These are phyloP conservation scores for Leptographium radiaticola DNA, from an alignment of 2,329 filamentous ascomycete species.

Conservation along the genomic window DNA sequence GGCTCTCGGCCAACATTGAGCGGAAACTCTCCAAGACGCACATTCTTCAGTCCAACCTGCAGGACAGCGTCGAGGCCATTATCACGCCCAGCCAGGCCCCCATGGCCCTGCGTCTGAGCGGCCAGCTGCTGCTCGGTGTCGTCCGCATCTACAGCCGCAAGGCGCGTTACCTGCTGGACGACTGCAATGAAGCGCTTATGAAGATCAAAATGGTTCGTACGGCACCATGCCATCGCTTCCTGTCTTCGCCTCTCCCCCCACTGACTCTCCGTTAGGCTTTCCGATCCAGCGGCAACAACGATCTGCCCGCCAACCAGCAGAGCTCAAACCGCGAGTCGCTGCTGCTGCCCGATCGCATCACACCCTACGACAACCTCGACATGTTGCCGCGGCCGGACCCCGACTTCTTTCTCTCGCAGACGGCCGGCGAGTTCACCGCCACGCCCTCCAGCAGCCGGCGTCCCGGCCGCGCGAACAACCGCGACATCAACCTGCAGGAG, in stretches of 20 bases:
- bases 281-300: conserved; percentile 85
- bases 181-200: conserved; percentile 93
- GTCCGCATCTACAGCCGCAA: conserved; percentile 97
- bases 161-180: conserved; percentile 87
- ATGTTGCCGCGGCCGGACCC: conserved; percentile 78
- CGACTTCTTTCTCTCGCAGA: conserved; percentile 66
- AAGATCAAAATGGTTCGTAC: conserved; percentile 88
- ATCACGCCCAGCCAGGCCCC: conserved; percentile 87
- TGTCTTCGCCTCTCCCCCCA: background rate
- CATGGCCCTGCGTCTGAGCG: conserved; percentile 85
- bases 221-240: background rate
- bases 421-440: conserved; percentile 44
- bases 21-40: conserved; percentile 97
- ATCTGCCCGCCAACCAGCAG: conserved; percentile 73
- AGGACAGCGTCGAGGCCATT: conserved; percentile 89
- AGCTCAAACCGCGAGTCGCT: conserved; percentile 74
- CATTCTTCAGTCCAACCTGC: conserved; percentile 86
- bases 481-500: conserved; percentile 56
- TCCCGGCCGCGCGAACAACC: conserved; percentile 43
- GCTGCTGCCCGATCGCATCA: conserved; percentile 83
- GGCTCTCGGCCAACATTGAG: conserved; percentile 95
- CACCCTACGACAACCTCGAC: conserved; percentile 71
- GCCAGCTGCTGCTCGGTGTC: conserved; percentile 86
- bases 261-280: conserved; percentile 54
- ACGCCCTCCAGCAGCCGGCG: conserved; percentile 35